Conservation (phyloP, 1,284 basidiomycete genomes). For the Pseudozyma thailandica region DNA sequence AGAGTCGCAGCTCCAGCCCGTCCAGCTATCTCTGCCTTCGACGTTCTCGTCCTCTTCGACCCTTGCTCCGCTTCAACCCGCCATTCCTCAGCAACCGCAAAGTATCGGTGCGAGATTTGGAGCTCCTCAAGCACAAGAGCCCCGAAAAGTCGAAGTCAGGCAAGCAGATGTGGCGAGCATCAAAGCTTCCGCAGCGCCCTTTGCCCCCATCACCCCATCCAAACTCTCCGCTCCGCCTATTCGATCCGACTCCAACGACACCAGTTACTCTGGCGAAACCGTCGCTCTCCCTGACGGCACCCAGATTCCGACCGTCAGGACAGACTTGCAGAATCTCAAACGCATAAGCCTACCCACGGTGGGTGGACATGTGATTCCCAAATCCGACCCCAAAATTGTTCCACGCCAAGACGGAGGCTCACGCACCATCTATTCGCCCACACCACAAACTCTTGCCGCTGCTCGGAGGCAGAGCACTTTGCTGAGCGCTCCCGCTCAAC, state of each 20-base stretch:
- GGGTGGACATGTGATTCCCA: slow-evolving; percentile 35
- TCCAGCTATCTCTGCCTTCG: slow-evolving; percentile 37
- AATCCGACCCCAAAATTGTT: slow-evolving; percentile 20
- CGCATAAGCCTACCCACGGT: slow-evolving; percentile 37
- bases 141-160: neutral
- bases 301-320: slow-evolving; percentile 42
- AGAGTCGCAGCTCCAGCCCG: slow-evolving; percentile 29
- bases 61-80: slow-evolving; percentile 2
- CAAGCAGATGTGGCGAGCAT: slow-evolving; percentile 29
- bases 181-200: slow-evolving; percentile 33
- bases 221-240: slow-evolving; percentile 35
- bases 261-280: slow-evolving; percentile 23
- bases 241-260: slow-evolving; percentile 33
- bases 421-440: slow-evolving; percentile 50
- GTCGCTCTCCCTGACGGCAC: slow-evolving; percentile 33
- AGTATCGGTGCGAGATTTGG: neutral
- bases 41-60: slow-evolving; percentile 20
- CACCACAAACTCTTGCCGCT: slow-evolving; percentile 44
- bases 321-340: slow-evolving; percentile 52
- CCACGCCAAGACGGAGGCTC: slow-evolving; percentile 34
- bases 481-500: slow-evolving; percentile 17
- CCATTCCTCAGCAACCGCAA: neutral
- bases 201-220: slow-evolving; percentile 22
- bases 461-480: slow-evolving; percentile 20
- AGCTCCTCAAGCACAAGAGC: neutral